phyloP scores from a whole-genome alignment of 2,329 filamentous ascomycete genomes.

The Epichloe hybrida region DNA sequence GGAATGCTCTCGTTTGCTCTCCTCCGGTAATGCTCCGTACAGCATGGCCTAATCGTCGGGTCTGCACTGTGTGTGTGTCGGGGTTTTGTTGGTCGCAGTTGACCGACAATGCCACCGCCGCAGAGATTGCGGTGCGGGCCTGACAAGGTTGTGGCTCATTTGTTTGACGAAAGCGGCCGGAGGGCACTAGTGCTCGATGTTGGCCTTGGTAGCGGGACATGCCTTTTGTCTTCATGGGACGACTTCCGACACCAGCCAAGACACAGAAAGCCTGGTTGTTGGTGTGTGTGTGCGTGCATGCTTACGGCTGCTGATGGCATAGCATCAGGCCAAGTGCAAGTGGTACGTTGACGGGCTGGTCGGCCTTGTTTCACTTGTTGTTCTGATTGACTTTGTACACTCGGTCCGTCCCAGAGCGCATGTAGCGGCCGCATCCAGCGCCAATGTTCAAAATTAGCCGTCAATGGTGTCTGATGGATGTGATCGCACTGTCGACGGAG shows the following conservation, averaged over 20 bases:
- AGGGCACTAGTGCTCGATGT: neutral
- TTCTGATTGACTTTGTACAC: no score
- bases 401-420: neutral
- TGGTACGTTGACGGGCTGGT: neutral
- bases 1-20: no score
- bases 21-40: no score
- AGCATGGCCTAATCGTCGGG: no score
- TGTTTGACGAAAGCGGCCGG: constrained; percentile 1
- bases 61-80: no score
- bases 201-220: no score
- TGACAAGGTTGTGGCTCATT: neutral
- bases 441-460: neutral
- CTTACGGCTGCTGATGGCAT: neutral
- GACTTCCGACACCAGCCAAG: neutral
- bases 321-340: neutral
- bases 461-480: neutral
- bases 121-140: no score
- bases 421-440: neutral
- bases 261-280: neutral
- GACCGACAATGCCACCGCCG: no score
- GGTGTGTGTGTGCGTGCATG: neutral
- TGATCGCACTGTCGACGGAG: no score
- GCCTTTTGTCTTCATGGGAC: neutral
- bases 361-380: neutral
- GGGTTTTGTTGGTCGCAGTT: no score